Evolutionary conservation across 352 stramenopile genomes (phyloP), one percentile per base, ranked within the genome.

Genomic region (Globisporangium nunn): DNA sequence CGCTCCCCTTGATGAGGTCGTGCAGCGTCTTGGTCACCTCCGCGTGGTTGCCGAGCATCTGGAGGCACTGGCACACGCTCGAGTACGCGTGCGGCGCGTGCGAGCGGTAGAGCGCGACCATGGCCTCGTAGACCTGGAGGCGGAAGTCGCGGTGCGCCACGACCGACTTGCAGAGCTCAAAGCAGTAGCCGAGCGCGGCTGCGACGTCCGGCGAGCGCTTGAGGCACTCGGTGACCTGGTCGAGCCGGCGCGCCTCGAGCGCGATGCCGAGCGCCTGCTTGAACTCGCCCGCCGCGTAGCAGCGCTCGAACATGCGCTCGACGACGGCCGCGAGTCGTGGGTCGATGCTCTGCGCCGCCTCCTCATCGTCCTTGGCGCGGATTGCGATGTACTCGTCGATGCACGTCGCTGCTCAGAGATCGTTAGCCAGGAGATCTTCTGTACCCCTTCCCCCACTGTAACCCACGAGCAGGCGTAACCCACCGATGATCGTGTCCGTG

Each of bases 331-430:
- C 89, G 43, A 99, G 86, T 53, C 97, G 89, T 51, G 92, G 80
- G 62, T 96, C 87, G 39, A 97, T 69, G 43, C 75, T 72, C 53
- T 86, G 81, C 40, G 95, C 75, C 15, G 78, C 72, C 54, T 89
- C 75, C 2, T 69, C 70, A 51, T 95, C 83, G 51, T 88, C 72
- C 58, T 92, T 92, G 29, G 74, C 66, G 53, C 91, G 82, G 44
- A 96, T 78, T 18, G 75, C 73, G 58, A 98, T 94, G 77, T 99
- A 99, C 63, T 98, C 89, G 69, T 98, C 97, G 64, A 99, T 98
- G 67, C 96, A 98, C 33, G 96, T 93, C 12, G 85, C 81, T 85
- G 46, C 29, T 59, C 10, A 63, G 6, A 43, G n/a, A 52, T 7
- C 37, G n/a, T 40, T 44, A 39, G 28, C 33, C 33, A 23, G 23